Evolutionary conservation across 768 basidiomycete genomes (phyloP), one percentile per base, ranked within the genome.

Genomic region (Leccinum variicolor): DNA sequence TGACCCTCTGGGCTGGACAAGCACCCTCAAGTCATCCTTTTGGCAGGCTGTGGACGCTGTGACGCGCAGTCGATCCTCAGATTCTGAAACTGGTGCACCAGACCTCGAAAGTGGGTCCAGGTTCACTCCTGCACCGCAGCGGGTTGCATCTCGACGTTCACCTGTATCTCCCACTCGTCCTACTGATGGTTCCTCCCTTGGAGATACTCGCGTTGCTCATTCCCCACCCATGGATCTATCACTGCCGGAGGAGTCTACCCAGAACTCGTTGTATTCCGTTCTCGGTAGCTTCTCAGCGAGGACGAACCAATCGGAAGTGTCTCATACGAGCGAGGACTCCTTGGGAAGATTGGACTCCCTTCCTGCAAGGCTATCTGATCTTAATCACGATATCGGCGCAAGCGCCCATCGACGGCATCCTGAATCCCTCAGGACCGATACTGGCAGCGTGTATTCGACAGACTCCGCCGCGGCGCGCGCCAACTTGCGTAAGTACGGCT

Each of bases 11-110:
- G 68, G 75, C 23, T 82, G 81, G 81, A 75, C 76, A 10, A 62
- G 70, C 17, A 73, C 75, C 23, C 51, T 82, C 62, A 76, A 68
- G 56, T 75, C 76, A 17, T 78, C 78, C 34, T 65, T 84, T 11
- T 75, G 78, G 52, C 75, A 75, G 54, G 81, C 80, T 6, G 76
- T 84, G 62, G 80, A 78, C 62, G 73, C 77, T 2, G 78, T 84
- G 51, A 76, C 80, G 41, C 73, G 77, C n/a, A 77, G 68, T 60
- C 62, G 80, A 26, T 62, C 74, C n/a, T 34, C 57, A 19, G 68
- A 56, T 19, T 8, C 26, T 43, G 58, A 52, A 23, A 23, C 46
- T 10, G 31, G 29, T n/a, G 21, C 9, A 28, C 21, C 8, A 13
- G 53, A 55, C 31, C 2, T 15, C 4, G 55, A 51, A 8, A 31